phyloP scores from a whole-genome alignment of 352 stramenopile species.

The Globisporangium parvum region DNA sequence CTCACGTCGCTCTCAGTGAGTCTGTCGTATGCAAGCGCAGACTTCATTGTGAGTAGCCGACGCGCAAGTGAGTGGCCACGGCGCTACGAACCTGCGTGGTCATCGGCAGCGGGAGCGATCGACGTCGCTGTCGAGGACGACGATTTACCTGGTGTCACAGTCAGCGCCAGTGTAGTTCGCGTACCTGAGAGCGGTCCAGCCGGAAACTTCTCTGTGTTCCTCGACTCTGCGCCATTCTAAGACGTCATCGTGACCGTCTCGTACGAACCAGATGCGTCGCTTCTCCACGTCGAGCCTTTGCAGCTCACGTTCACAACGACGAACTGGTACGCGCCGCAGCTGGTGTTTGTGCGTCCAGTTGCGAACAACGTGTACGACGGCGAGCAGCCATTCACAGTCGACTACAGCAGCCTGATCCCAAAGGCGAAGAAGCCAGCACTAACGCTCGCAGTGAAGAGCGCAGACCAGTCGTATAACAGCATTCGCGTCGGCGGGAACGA shows the following conservation, averaged over 20 bases:
- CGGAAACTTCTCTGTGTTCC: constrained; percentile 41
- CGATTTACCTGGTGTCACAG: constrained; percentile 53
- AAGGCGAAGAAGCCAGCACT: constrained; percentile 50
- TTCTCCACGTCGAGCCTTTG: constrained; percentile 36
- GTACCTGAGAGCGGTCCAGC: constrained; percentile 35
- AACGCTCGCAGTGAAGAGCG: constrained; percentile 28
- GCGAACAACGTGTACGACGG: constrained; percentile 48
- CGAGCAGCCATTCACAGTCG: constrained; percentile 38
- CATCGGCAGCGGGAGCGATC: constrained; percentile 29
- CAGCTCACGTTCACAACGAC: constrained; percentile 36
- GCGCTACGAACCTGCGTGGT: constrained; percentile 24
- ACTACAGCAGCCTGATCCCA: constrained; percentile 41
- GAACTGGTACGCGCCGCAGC: constrained; percentile 53
- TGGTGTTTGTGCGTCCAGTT: constrained; percentile 32
- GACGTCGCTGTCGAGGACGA: constrained; percentile 45
- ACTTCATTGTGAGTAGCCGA: constrained; percentile 33
- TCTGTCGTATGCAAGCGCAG: constrained; percentile 33
- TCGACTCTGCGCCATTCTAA: constrained; percentile 51
- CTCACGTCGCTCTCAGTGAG: constrained; percentile 15
- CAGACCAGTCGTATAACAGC: constrained; percentile 34
- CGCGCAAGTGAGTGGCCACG: constrained; percentile 30
- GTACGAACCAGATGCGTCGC: constrained; percentile 25
- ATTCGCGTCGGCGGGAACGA: constrained; percentile 50
- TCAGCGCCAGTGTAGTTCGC: constrained; percentile 31
- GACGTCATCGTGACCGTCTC: constrained; percentile 45